A percentile compares a stretch with the other conserved stretches of the same genome.
phyloP scores from a whole-genome alignment of 106 monocot species.

The Dactylorhiza incarnata region DNA sequence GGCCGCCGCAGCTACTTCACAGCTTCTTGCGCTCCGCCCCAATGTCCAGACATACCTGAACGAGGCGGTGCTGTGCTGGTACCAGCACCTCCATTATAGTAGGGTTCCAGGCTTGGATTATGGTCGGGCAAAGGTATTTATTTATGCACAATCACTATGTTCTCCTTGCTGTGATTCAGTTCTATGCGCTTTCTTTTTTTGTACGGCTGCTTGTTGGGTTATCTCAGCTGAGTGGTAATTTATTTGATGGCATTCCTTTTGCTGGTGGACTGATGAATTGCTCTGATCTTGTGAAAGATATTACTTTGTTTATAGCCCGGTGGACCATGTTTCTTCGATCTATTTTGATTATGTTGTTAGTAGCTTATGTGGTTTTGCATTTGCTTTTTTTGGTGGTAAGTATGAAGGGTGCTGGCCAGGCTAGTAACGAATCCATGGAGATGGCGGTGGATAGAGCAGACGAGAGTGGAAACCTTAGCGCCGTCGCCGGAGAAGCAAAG shows the following conservation, averaged over 20 bases:
- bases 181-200: constrained; percentile 51
- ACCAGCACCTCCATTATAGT: constrained; percentile 68
- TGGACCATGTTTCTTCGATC: constrained; percentile 61
- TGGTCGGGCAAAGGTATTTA: constrained; percentile 81
- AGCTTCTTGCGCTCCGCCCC: constrained; percentile 43
- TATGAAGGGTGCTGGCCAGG: neutral
- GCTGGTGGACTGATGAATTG: constrained; percentile 7
- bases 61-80: constrained; percentile 86
- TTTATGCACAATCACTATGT: constrained; percentile 78
- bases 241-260: constrained; percentile 22
- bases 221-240: constrained; percentile 52
- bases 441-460: neutral
- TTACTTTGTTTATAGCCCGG: constrained; percentile 74
- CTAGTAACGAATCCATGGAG: neutral
- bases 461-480: neutral
- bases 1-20: constrained; percentile 25
- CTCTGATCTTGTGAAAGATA: constrained; percentile 56
- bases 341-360: constrained; percentile 35
- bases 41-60: constrained; percentile 80
- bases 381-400: constrained; percentile 19
- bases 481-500: neutral
- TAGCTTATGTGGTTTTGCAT: constrained; percentile 39
- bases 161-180: constrained; percentile 50
- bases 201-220: constrained; percentile 50
- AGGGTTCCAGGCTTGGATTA: constrained; percentile 57